Conservation (phyloP, 305 asterid genomes). For the Caryopteris hybrid region DNA sequence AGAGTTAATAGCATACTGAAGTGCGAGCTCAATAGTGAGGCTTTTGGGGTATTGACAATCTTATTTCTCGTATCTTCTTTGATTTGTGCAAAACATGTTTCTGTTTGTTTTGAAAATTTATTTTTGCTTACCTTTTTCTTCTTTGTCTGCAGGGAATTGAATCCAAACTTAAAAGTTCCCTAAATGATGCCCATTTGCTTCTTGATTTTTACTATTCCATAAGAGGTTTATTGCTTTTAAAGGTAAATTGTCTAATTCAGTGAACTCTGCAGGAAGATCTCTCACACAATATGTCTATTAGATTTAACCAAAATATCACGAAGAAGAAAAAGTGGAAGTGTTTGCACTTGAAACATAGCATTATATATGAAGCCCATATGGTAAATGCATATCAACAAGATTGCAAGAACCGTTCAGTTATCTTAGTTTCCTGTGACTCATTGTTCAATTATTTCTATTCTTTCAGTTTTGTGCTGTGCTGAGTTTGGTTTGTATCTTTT, state of each 20-base stretch:
- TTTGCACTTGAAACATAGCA: neutral
- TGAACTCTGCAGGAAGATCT: neutral
- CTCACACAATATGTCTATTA: neutral
- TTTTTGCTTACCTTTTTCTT: slow-evolving; percentile 9
- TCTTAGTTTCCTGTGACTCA: neutral
- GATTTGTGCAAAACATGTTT: neutral
- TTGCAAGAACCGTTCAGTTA: neutral
- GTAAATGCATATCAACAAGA: neutral
- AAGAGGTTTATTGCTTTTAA: slow-evolving; percentile 60
- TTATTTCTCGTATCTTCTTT: slow-evolving; percentile 7
- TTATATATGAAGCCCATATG: neutral
- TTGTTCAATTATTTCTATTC: neutral
- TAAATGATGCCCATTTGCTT: slow-evolving; percentile 54
- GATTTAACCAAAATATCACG: neutral
- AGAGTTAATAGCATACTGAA: slow-evolving; percentile 64
- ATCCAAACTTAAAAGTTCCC: slow-evolving; percentile 53
- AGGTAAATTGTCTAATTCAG: slow-evolving; percentile 39
- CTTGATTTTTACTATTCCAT: slow-evolving; percentile 68
- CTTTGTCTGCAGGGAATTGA: slow-evolving; percentile 46
- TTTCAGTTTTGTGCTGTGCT: slow-evolving; percentile 4
- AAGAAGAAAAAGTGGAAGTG: neutral
- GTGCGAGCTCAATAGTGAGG: slow-evolving; percentile 58
- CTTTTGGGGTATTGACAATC: slow-evolving; percentile 42
- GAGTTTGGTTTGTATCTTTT: slow-evolving; percentile 4
- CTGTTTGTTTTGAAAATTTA: neutral